Conservation (phyloP, 495 filamentous ascomycete genomes). For the Neohortaea acidophila region DNA sequence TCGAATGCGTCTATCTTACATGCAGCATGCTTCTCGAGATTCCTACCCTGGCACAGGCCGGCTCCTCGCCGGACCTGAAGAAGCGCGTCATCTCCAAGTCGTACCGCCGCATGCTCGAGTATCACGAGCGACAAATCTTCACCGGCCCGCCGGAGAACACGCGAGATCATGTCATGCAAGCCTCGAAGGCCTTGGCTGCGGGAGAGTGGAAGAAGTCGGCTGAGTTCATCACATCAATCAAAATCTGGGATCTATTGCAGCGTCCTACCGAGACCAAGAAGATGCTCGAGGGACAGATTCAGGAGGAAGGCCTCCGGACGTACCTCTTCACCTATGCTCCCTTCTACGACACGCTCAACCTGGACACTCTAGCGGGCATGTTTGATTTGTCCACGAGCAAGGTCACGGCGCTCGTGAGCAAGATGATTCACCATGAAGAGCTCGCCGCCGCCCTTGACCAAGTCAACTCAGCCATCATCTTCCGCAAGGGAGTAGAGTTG, state of each 20-base stretch:
- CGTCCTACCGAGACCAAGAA: conserved; percentile 78
- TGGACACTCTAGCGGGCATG: conserved; percentile 75
- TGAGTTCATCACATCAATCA: conserved; percentile 85
- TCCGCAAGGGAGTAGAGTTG: conserved; percentile 97
- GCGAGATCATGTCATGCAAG: conserved; percentile 96
- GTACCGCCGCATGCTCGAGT: conserved; percentile 96
- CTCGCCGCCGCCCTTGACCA: conserved; percentile 92
- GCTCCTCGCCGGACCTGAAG: conserved; percentile 89
- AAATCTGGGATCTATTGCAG: conserved; percentile 98
- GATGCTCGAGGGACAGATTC: conserved; percentile 93
- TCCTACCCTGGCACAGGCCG: conserved; percentile 87
- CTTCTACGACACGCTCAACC: conserved; percentile 91
- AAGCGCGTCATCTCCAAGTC: conserved; percentile 99
- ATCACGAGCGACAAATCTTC: conserved; percentile 98
- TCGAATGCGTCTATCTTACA: conserved; percentile 96
- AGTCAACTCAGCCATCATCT: conserved; percentile 93
- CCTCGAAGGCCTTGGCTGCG: conserved; percentile 85
- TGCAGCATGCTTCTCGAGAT: conserved; percentile 99
- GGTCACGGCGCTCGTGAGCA: conserved; percentile 86
- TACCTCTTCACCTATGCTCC: conserved; percentile 99
- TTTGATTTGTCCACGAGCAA: conserved; percentile 86
- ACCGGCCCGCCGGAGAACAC: conserved; percentile 97
- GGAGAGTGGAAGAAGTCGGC: conserved; percentile 97
- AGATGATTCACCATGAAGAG: conserved; percentile 99
- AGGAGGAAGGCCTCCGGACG: conserved; percentile 92